These are phyloP conservation scores for Pontederia crassipes DNA, from an alignment of 176 grass and related monocot genomes.

Conservation along the genomic window DNA sequence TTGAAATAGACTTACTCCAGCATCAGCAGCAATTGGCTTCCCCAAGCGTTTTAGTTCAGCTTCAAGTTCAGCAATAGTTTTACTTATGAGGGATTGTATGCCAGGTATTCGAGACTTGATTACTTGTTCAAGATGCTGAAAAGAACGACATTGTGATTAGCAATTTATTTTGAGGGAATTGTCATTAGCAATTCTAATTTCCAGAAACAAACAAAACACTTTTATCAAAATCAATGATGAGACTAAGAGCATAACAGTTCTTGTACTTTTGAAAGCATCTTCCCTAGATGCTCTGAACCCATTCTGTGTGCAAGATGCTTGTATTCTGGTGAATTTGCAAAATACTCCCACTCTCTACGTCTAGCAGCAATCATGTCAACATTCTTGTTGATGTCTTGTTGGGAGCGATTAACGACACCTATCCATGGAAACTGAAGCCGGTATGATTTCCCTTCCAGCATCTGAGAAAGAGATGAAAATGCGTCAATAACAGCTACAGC, in stretches of 20 bases:
- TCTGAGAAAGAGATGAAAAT: constrained; percentile 1
- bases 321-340: constrained; percentile 18
- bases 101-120: constrained; percentile 19
- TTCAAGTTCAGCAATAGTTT: constrained; percentile 13
- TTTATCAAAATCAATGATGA: background rate
- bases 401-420: constrained; percentile 19
- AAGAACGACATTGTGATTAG: background rate
- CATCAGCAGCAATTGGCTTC: constrained; percentile 19
- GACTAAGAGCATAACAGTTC: background rate
- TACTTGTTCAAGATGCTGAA: constrained; percentile 21
- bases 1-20: constrained; percentile 10
- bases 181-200: background rate
- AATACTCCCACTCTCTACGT: constrained; percentile 16
- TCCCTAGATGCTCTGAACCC: constrained; percentile 21
- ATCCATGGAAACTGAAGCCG: constrained; percentile 16
- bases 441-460: constrained; percentile 19
- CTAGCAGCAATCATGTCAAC: constrained; percentile 23
- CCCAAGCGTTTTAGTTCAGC: constrained; percentile 13
- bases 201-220: background rate
- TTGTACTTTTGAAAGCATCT: constrained; percentile 13
- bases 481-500: background rate
- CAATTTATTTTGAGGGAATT: background rate
- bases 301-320: constrained; percentile 18
- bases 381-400: constrained; percentile 20
- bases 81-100: constrained; percentile 22